These are phyloP conservation scores for Phytophthora niederhauseri DNA, from an alignment of 352 stramenopile species.

Conservation along the genomic window DNA sequence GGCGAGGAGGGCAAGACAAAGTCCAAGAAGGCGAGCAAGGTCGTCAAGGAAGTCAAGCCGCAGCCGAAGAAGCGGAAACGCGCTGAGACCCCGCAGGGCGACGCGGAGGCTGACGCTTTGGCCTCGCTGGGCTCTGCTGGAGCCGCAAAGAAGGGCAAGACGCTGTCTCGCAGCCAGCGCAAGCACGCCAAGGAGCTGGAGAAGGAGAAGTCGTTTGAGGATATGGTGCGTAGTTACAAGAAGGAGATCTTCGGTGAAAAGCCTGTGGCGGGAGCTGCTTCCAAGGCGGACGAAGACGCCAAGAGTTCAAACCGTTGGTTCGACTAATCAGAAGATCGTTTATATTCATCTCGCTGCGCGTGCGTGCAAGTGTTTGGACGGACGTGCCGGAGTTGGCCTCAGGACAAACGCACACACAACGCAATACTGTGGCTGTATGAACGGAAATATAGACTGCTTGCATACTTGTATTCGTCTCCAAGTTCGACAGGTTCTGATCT, in stretches of 20 bases:
- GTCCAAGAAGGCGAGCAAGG: slow-evolving; percentile 40
- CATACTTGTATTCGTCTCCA: slow-evolving; percentile 4
- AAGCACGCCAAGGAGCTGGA: slow-evolving; percentile 59
- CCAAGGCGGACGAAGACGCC: slow-evolving; percentile 20
- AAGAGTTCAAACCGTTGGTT: slow-evolving; percentile 68
- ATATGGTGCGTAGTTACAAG: slow-evolving; percentile 84
- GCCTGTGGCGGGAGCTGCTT: slow-evolving; percentile 2
- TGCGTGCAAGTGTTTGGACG: neutral
- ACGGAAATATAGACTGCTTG: slow-evolving; percentile 27
- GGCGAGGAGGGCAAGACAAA: slow-evolving; percentile 33
- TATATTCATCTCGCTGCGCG: neutral
- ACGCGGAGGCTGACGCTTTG: slow-evolving; percentile 32
- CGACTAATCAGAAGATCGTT: slow-evolving; percentile 43
- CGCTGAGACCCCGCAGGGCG: slow-evolving; percentile 15
- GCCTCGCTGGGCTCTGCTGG: slow-evolving; percentile 25
- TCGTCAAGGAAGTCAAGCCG: slow-evolving; percentile 38
- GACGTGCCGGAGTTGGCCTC: neutral
- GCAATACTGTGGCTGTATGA: slow-evolving; percentile 11
- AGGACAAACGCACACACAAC: slow-evolving; percentile 6
- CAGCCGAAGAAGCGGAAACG: slow-evolving; percentile 58
- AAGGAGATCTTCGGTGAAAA: slow-evolving; percentile 81
- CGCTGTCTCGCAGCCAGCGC: slow-evolving; percentile 71
- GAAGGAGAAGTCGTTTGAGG: slow-evolving; percentile 79
- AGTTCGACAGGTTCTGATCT: slow-evolving; percentile 15
- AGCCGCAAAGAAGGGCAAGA: slow-evolving; percentile 40